These are phyloP conservation scores for Monosporozyma solicola DNA, from an alignment of 805 yeast genomes.

Conservation along the genomic window DNA sequence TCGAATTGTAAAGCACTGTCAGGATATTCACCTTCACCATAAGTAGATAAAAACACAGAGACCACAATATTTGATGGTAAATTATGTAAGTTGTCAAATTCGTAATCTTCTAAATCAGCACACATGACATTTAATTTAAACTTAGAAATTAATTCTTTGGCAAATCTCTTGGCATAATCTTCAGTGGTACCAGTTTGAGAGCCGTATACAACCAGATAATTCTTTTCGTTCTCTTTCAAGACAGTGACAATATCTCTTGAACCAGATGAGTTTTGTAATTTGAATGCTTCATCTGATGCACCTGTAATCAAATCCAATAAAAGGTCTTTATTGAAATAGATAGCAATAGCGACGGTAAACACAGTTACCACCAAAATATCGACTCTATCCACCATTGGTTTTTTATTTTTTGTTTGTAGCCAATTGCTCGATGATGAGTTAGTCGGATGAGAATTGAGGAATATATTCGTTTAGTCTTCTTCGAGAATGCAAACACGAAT, in stretches of 20 bases:
- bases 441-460: too few species aligned
- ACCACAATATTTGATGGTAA: constrained; percentile 47
- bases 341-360: constrained; percentile 29
- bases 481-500: too few species aligned
- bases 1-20: constrained; percentile 79
- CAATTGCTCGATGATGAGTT: background rate
- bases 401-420: background rate
- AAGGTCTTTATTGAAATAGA: constrained; percentile 58
- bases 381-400: background rate
- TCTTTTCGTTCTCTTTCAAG: constrained; percentile 54
- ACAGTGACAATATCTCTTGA: constrained; percentile 53
- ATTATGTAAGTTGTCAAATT: constrained; percentile 64
- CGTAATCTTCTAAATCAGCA: constrained; percentile 84
- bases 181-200: constrained; percentile 99
- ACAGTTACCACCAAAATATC: background rate
- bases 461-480: too few species aligned
- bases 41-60: constrained; percentile 79
- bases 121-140: constrained; percentile 77
- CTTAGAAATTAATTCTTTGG: constrained; percentile 77
- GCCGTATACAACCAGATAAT: constrained; percentile 74
- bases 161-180: constrained; percentile 84
- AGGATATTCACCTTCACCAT: constrained; percentile 98
- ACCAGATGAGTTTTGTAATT: constrained; percentile 32
- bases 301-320: constrained; percentile 13
- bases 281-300: constrained; percentile 6